Percentiles rank a stretch among this genome's conserved stretches.
Evolutionary conservation across 2,329 filamentous ascomycete genomes (phyloP).

Genomic region (Paramyrothecium roridum): DNA sequence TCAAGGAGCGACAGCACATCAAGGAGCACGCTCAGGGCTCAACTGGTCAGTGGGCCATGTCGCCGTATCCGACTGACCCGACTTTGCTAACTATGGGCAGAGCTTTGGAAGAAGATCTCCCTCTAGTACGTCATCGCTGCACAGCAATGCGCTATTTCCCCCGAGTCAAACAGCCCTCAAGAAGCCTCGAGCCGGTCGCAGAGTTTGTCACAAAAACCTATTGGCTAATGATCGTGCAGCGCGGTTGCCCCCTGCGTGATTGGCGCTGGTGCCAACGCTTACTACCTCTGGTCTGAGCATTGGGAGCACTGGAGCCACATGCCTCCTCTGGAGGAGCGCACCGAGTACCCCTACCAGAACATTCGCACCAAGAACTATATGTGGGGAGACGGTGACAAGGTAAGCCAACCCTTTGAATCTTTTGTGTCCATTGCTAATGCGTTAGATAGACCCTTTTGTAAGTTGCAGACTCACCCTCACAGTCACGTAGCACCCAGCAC

Average conservation of each 20-base stretch:
- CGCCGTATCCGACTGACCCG: conserved; percentile 14
- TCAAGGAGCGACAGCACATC: conserved; percentile 85
- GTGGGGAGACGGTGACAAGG: conserved; percentile 96
- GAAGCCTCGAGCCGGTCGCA: no score
- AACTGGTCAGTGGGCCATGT: conserved; percentile 61
- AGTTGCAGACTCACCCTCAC: conserved; percentile 12
- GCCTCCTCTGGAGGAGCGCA: conserved; percentile 82
- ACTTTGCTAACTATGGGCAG: conserved; percentile 47
- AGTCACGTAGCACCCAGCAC: background rate
- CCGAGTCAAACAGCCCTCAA: conserved; percentile 7
- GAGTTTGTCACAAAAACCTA: background rate
- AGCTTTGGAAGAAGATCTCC: conserved; percentile 93
- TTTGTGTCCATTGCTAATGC: conserved; percentile 17
- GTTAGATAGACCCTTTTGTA: conserved; percentile 50
- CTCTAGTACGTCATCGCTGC: conserved; percentile 71
- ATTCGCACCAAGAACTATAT: conserved; percentile 93
- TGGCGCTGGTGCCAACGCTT: conserved; percentile 77
- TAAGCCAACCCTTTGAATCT: conserved; percentile 28
- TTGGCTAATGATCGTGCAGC: conserved; percentile 33
- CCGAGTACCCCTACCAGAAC: conserved; percentile 97
- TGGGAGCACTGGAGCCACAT: conserved; percentile 93
- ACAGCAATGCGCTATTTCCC: conserved; percentile 12
- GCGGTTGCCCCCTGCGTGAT: conserved; percentile 70
- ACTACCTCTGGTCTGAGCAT: conserved; percentile 89
- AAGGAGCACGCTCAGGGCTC: conserved; percentile 86